Base-by-base conservation (phyloP, 1,284 basidiomycete species). In the Melampsora abietis-canadensis region DNA sequence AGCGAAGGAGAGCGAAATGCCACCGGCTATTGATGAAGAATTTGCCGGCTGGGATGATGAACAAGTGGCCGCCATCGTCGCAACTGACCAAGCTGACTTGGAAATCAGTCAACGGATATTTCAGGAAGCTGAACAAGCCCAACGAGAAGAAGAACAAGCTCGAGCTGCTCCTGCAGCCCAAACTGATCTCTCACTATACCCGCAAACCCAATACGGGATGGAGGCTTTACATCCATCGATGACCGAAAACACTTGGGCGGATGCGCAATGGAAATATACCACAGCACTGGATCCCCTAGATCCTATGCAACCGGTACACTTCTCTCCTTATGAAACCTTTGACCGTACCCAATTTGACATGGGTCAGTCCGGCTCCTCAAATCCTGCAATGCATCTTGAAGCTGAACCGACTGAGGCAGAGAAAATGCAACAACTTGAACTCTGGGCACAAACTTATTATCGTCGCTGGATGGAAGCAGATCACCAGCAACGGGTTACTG, bases 141-240 rank as follows among this genome's bases (percentile, higher is more conserved):
- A 57, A 57, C 27, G n/a, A 27, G 51, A 21, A 21, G 51, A 57
- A 27, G 21, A 57, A 57, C 51, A 57, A 57, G 51, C 51, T 27
- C 27, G 51, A 21, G 51, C 51, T 10, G 51, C 27, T 57, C 21
- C 51, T 57, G n/a, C 51, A 57, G 7, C 5, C 8, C 51, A 27
- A 27, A 27, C 51, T 21, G 51, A 57, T 27, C 27, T 57, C 27
- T 21, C n/a, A 21, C 51, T 21, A 57, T 57, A 21, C 19, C 51
- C n/a, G 51, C n/a, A 21, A 21, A 8, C 6, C 12, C 21, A 57
- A 57, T 21, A 27, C 19, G 12, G 8, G 1, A 21, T 57, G 27
- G 21, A 21, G 19, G 51, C 51, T 57, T 27, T 17, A 10, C 27
- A 57, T 27, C 51, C n/a, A 21, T 57, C 51, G 19, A 27, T 57